phyloP scores from a whole-genome alignment of 805 yeast genomes.

The Scheffersomyces lignosus region DNA sequence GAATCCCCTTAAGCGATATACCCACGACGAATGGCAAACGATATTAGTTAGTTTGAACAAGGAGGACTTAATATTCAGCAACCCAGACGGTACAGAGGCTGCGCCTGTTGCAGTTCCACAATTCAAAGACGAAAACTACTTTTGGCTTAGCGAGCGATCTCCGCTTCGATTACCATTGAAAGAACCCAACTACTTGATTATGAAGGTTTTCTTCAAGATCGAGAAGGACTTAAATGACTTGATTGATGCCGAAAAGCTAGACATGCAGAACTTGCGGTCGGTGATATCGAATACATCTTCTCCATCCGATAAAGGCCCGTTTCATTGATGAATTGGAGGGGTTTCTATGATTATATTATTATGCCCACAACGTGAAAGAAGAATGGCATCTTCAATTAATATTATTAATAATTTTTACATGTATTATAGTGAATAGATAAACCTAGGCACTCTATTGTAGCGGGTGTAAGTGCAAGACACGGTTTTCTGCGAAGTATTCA shows the following conservation, averaged over 20 bases:
- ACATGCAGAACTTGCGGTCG: neutral
- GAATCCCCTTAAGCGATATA: conserved; percentile 42
- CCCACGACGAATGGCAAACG: conserved; percentile 53
- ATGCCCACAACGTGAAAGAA: no score
- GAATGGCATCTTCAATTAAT: no score
- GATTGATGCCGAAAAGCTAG: conserved; percentile 1
- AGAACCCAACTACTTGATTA: conserved; percentile 63
- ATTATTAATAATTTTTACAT: no score
- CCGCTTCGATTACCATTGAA: conserved; percentile 70
- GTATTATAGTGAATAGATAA: no score
- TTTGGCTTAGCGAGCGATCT: conserved; percentile 66
- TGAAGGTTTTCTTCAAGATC: conserved; percentile 27
- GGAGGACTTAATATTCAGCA: conserved; percentile 8
- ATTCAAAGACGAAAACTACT: conserved; percentile 31
- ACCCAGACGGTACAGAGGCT: conserved; percentile 2
- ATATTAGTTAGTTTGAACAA: conserved; percentile 31
- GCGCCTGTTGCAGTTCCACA: neutral
- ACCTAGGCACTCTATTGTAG: no score
- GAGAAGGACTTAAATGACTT: conserved; percentile 9
- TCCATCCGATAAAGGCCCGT: neutral
- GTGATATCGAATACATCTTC: neutral
- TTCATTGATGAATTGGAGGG: no score
- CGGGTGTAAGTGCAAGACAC: no score
- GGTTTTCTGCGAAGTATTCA: no score
- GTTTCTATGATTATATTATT: no score